phyloP scores from a whole-genome alignment of 805 yeast genomes.

The Yamadazyma ubonensis region DNA sequence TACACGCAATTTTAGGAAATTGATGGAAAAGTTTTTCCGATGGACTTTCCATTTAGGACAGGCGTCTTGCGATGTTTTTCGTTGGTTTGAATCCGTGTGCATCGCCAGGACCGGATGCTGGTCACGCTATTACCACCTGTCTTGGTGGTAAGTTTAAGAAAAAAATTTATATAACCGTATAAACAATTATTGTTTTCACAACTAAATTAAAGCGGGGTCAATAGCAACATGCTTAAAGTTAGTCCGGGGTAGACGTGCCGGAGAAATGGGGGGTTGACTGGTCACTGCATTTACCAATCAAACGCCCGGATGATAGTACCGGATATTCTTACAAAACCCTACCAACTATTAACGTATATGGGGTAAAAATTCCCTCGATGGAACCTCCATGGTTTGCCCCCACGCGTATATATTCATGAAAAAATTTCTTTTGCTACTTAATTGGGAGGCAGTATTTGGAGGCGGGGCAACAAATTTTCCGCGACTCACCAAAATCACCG shows the following conservation, averaged over 20 bases:
- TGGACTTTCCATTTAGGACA: constrained; percentile 1
- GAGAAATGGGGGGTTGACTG: neutral
- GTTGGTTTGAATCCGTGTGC: no score
- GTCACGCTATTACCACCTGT: no score
- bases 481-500: no score
- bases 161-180: no score
- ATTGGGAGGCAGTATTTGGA: neutral
- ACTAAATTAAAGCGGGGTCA: neutral
- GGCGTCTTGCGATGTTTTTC: neutral
- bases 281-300: no score
- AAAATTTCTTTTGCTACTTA: neutral
- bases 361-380: neutral
- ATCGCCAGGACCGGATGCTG: no score
- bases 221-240: neutral
- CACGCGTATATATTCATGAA: no score
- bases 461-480: neutral
- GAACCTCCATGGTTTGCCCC: constrained; percentile 1
- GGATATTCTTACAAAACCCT: no score
- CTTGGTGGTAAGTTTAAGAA: no score
- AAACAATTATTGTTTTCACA: no score
- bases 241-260: neutral
- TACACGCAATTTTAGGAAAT: neutral
- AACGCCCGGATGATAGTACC: no score
- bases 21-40: constrained; percentile 6
- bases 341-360: no score